These are phyloP conservation scores for Pleurotus pulmonarius DNA, from an alignment of 768 basidiomycete genomes.

Conservation along the genomic window DNA sequence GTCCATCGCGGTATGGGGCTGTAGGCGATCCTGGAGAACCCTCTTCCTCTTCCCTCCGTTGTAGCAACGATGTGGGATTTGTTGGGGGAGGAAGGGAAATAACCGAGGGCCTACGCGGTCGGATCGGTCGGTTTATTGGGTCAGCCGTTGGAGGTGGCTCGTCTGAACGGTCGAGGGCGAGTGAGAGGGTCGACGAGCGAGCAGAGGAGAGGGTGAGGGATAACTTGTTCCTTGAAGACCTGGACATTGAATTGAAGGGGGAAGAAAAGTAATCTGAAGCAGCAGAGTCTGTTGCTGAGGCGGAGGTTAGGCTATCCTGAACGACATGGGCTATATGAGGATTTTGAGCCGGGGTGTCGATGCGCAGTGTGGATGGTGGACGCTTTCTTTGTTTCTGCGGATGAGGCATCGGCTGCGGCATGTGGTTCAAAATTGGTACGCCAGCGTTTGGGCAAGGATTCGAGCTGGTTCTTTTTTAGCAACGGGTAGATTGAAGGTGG, in stretches of 20 bases:
- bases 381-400: constrained; percentile 27
- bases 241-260: constrained; percentile 4
- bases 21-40: constrained; percentile 43
- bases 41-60: constrained; percentile 61
- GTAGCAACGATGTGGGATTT: constrained; percentile 46
- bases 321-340: constrained; percentile 47
- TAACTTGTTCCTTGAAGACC: constrained; percentile 49
- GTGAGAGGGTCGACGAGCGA: constrained; percentile 53
- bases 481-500: not conserved
- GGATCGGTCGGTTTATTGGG: constrained; percentile 26
- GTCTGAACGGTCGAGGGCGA: constrained; percentile 31
- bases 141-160: constrained; percentile 26
- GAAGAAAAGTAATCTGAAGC: constrained; percentile 8
- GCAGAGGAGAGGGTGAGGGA: constrained; percentile 66
- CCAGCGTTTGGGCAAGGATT: constrained; percentile 3
- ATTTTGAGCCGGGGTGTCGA: constrained; percentile 47
- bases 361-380: constrained; percentile 54
- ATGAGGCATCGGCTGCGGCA: constrained; percentile 8
- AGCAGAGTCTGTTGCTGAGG: constrained; percentile 15
- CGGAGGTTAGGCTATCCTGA: constrained; percentile 44
- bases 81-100: constrained; percentile 64
- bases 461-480: not conserved
- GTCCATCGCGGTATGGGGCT: constrained; percentile 76
- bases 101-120: constrained; percentile 63
- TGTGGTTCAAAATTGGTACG: not conserved